phyloP scores from a whole-genome alignment of 192 early-diverging fungal genomes.

The Lunasporangiospora selenospora region DNA sequence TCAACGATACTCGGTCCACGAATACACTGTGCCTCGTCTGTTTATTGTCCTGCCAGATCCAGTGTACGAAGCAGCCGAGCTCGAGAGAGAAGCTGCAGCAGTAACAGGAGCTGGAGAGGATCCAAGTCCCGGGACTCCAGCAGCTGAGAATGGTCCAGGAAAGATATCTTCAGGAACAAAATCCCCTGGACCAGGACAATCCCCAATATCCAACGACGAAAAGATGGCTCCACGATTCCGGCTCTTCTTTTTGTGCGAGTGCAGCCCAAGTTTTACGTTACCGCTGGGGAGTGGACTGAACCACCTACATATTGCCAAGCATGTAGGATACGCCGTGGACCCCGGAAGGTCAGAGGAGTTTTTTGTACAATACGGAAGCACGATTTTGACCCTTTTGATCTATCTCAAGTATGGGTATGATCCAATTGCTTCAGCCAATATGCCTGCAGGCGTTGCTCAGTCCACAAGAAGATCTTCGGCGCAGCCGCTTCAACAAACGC shows the following conservation, averaged over 20 bases:
- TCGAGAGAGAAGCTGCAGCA: neutral
- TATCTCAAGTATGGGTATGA: slow-evolving; percentile 36
- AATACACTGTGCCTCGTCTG: slow-evolving; percentile 35
- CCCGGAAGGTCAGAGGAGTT: slow-evolving; percentile 24
- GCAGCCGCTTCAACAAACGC: no score
- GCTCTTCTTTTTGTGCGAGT: slow-evolving; percentile 39
- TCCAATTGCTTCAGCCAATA: no score
- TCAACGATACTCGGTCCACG: slow-evolving; percentile 29
- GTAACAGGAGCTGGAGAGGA: neutral
- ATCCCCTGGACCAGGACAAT: neutral
- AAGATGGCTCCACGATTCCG: slow-evolving; percentile 2
- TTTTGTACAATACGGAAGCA: slow-evolving; percentile 18
- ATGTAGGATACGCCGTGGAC: slow-evolving; percentile 28
- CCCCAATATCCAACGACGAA: neutral
- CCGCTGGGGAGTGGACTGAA: slow-evolving; percentile 43
- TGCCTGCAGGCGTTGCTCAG: no score
- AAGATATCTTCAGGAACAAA: no score
- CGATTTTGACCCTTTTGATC: slow-evolving; percentile 27
- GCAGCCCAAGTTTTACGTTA: slow-evolving; percentile 31
- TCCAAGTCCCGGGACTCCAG: neutral
- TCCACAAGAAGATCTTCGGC: no score
- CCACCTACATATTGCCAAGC: slow-evolving; percentile 45
- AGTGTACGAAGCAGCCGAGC: neutral
- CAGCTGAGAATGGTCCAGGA: no score
- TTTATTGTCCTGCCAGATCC: slow-evolving; percentile 26